Percentiles rank a stretch among this genome's conserved stretches.
phyloP scores from a whole-genome alignment of 2,329 filamentous ascomycete species.

The Claviceps pusilla region DNA sequence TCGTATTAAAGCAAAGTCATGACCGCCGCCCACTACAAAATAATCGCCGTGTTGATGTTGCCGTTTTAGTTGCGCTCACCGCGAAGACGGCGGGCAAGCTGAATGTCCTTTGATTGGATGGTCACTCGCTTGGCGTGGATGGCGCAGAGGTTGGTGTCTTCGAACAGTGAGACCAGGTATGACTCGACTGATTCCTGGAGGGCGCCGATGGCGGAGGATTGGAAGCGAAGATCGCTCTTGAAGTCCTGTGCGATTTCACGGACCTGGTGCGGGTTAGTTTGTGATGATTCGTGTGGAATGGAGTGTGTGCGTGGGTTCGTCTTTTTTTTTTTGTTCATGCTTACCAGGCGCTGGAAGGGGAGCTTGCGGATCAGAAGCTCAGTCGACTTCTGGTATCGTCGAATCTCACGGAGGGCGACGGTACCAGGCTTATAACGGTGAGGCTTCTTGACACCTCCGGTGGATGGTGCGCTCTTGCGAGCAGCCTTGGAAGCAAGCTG shows the following conservation, averaged over 20 bases:
- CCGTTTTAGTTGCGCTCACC: constrained; percentile 77
- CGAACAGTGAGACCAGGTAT: constrained; percentile 94
- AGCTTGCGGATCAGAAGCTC: constrained; percentile 95
- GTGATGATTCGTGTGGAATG: background rate
- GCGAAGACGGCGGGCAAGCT: constrained; percentile 86
- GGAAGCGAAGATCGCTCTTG: constrained; percentile 92
- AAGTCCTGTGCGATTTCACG: constrained; percentile 94
- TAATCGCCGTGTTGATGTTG: background rate
- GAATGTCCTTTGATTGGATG: constrained; percentile 95
- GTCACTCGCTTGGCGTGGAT: constrained; percentile 99
- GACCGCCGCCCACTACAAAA: constrained; percentile 15
- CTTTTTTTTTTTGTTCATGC: constrained; percentile 10
- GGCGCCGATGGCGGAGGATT: constrained; percentile 92
- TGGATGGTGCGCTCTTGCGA: constrained; percentile 94
- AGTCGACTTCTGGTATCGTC: constrained; percentile 94
- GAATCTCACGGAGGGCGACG: constrained; percentile 95
- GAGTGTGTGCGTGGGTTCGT: background rate
- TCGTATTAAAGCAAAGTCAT: constrained; percentile 26
- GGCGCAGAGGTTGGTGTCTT: constrained; percentile 96
- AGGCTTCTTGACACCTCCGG: constrained; percentile 94
- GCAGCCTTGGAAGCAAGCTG: constrained; percentile 97
- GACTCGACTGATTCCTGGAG: constrained; percentile 98
- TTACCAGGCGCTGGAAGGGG: constrained; percentile 86
- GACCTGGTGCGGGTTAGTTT: constrained; percentile 31
- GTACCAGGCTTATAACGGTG: constrained; percentile 84